Conservation (phyloP, 306 rosid genomes). For the Inga laurina region DNA sequence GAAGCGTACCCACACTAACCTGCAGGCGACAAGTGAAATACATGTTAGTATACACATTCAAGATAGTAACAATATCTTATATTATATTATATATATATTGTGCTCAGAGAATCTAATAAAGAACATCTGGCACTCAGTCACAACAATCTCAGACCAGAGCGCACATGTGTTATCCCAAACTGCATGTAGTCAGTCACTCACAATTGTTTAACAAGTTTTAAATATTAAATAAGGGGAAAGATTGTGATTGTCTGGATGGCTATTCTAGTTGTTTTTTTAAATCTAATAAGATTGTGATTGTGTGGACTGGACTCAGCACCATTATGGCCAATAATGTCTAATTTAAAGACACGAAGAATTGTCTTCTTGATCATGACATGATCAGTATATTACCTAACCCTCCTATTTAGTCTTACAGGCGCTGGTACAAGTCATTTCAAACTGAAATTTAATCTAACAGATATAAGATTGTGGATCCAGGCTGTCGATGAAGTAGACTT, state of each 20-base stretch:
- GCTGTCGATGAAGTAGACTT: constrained; percentile 33
- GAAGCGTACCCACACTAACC: constrained; percentile 96
- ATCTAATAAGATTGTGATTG: background rate
- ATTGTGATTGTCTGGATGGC: background rate
- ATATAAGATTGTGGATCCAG: background rate
- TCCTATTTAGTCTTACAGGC: background rate
- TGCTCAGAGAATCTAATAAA: constrained; percentile 10
- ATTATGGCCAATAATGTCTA: too few relatives aligned
- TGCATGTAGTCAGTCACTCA: background rate
- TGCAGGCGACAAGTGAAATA: constrained; percentile 38
- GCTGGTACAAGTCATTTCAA: background rate
- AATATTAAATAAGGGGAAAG: background rate
- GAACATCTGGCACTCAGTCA: background rate
- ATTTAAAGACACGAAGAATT: too few relatives aligned
- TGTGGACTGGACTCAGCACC: background rate
- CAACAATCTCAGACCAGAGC: background rate
- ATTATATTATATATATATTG: background rate
- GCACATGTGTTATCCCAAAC: background rate
- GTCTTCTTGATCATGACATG: constrained; percentile 5
- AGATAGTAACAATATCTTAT: background rate
- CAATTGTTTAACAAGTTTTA: background rate
- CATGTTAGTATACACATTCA: constrained; percentile 17
- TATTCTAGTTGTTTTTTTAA: background rate
- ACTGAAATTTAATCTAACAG: background rate
- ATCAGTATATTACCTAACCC: background rate